Percentiles rank a stretch among this genome's conserved stretches.
Evolutionary conservation across 192 early-diverging fungal genomes (phyloP).

Genomic region (Umbelopsis sp.): DNA sequence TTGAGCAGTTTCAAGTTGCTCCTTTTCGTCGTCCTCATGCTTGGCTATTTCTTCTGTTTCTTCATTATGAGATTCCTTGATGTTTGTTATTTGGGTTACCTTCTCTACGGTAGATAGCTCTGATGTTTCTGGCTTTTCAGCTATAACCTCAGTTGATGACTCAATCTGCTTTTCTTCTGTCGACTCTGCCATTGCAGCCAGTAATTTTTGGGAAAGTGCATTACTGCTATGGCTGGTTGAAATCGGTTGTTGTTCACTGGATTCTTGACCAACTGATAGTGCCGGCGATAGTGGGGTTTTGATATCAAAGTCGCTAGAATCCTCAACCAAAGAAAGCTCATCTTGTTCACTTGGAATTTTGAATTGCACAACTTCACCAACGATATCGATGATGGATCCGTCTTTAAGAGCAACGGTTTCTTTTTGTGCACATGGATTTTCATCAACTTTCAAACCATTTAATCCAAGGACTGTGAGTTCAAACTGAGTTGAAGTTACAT

Average conservation of each 20-base stretch:
- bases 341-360: slow-evolving; percentile 25
- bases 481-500: slow-evolving; percentile 21
- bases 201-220: not conserved
- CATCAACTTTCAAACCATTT: slow-evolving; percentile 49
- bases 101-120: not conserved
- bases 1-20: not conserved
- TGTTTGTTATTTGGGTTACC: too few relatives aligned
- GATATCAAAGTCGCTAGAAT: slow-evolving; percentile 2
- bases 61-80: not conserved
- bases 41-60: not conserved
- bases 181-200: not conserved
- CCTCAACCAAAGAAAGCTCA: not conserved
- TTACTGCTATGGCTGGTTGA: slow-evolving; percentile 7
- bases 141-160: not conserved
- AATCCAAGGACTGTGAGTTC: slow-evolving; percentile 50
- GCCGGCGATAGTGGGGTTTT: not conserved
- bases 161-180: slow-evolving; percentile 3
- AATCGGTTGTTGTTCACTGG: not conserved
- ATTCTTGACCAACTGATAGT: slow-evolving; percentile 12
- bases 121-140: not conserved
- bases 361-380: slow-evolving; percentile 50
- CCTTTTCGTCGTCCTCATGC: too few relatives aligned
- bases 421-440: slow-evolving; percentile 38
- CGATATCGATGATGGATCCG: slow-evolving; percentile 47
- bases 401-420: slow-evolving; percentile 34